Base-by-base conservation (phyloP, 768 basidiomycete species). In the Lactarius akahatsu region DNA sequence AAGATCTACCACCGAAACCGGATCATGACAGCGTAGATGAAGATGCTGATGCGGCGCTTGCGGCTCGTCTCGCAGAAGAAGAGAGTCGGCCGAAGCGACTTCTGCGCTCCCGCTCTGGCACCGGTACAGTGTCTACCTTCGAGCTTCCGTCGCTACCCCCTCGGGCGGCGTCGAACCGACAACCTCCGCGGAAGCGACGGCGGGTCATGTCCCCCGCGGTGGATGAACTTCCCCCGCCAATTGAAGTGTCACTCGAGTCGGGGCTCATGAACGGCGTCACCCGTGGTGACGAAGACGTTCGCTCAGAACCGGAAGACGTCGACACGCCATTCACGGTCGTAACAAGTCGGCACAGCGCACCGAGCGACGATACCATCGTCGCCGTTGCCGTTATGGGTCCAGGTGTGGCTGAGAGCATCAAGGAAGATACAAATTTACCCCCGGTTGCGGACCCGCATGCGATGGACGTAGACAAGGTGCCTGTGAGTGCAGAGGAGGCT, bases 331-430 rank as follows among this genome's bases (percentile, higher is more conserved):
- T 81, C 55, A 85, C 79, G 36, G 79, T 72, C 26, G 70, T 77
- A 63, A 80, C 83, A 58, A 83, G 82, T 69, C 78, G 79, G 65
- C 83, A 83, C 71, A 87, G 86, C 68, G 77, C 80, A 64, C 83
- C 83, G 36, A 86, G 82, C 71, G 88, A 88, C 67, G 84, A 83
- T 61, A 86, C 83, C 10, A 77, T 86, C 50, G 78, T 79, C 56
- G 79, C 76, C 18, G 68, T 72, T 15, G 79, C 81, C 43, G 73
- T 4, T 30, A 18, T 36, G 20, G 58, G 15, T 3, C 57, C 54
- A 9, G 58, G 45, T 30, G 40, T 41, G 28, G 32, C 61, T 13
- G 59, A 32, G 28, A 36, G 11, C 7, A 52, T 60, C 30, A 69
- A 54, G 45, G 47, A 57, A 57, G 58, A 68, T 15, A 69, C 66